phyloP scores from a whole-genome alignment of 148 eudicot genomes.

The Chenopodium album region DNA sequence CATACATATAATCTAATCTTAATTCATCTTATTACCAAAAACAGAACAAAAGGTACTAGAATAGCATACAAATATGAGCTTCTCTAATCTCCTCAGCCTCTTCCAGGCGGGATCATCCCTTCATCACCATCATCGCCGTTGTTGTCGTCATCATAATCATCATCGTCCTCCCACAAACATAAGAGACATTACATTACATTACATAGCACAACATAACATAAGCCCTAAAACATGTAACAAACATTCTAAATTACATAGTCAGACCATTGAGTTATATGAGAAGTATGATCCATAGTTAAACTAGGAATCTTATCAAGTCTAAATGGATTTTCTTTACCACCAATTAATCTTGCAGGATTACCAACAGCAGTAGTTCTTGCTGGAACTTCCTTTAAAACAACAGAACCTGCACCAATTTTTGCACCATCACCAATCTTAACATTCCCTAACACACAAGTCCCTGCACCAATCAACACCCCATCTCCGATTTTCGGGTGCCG shows the following conservation, averaged over 20 bases:
- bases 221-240: too few relatives aligned
- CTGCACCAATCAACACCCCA: constrained; percentile 81
- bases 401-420: constrained; percentile 78
- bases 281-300: constrained; percentile 78
- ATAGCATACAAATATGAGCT: constrained; percentile 22
- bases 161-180: not conserved
- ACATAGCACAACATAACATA: too few relatives aligned
- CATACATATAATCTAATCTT: not conserved
- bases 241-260: constrained; percentile 49
- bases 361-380: constrained; percentile 75
- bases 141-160: not conserved
- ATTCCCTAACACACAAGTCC: constrained; percentile 79
- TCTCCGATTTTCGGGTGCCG: constrained; percentile 79
- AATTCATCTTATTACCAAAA: not conserved
- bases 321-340: constrained; percentile 64
- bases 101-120: not conserved
- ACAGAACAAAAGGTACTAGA: constrained; percentile 6
- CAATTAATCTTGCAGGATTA: constrained; percentile 76
- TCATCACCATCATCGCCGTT: not conserved
- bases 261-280: constrained; percentile 57
- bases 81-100: constrained; percentile 12
- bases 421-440: constrained; percentile 74
- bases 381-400: constrained; percentile 65
- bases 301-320: constrained; percentile 57
- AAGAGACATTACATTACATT: not conserved